Base-by-base conservation (phyloP, 2,329 filamentous ascomycete genomes). In the Endoconidiophora laricicola region DNA sequence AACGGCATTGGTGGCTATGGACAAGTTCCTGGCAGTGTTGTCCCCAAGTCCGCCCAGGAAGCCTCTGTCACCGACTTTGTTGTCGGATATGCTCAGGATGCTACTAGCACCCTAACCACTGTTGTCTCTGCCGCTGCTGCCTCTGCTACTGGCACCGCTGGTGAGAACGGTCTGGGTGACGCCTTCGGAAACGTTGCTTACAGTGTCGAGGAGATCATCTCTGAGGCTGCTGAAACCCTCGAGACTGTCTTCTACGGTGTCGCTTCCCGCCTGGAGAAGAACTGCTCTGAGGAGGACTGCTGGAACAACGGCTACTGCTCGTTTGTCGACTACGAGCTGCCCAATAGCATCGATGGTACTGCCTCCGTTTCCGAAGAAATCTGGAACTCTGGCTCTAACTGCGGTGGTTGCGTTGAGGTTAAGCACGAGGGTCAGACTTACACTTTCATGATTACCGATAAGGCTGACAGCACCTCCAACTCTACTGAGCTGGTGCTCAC, bases 361-460 rank as follows among this genome's bases (percentile, higher is more conserved):
- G 45, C 42, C 10, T 50, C 44, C 16, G 43, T 54, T 36, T 49
- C 52, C 6, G 36, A 33, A 3, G 41, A 52, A 18, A 52, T 55
- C 38, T 54, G 53, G 37, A 51, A 55, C 43, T 48, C 42, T 36
- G 54, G 55, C 44, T 29, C 54, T 36, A 44, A 44, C 45, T 55
- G 54, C 18, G 43, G 49, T 22, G 47, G 47, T 14, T 54, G 55
- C 23, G 36, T 52, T 10, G 29, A 50, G 39, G 46, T 36, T 24
- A 52, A 50, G 48, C 49, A 51, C 41, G 38, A 50, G 29, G 40
- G 52, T 2, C 38, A 55, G 43, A 46, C 44, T 10, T 54, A 49
- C 26, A 29, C 52, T 4, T 33, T 40, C 14, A 54, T 54, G 46
- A n/a, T 38, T 6, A 55, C 54, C 14, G 38, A 50, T 18, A 39